Evolutionary conservation across 1,284 basidiomycete genomes (phyloP).

Genomic region (Ustilago hordei): DNA sequence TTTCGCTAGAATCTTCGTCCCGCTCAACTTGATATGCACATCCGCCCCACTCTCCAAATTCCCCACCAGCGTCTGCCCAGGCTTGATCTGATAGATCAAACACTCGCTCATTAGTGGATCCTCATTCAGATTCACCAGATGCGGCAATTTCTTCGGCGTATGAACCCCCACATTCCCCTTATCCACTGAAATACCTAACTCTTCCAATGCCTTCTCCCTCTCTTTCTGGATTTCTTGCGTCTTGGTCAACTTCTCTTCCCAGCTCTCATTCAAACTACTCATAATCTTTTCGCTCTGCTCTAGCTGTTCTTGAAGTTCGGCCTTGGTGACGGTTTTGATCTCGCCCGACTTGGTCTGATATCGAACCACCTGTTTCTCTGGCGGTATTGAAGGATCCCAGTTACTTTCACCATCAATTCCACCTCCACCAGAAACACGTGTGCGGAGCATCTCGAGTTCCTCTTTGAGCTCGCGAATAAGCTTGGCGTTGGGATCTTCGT

Average conservation of each 20-base stretch:
- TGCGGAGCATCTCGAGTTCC: slow-evolving; percentile 79
- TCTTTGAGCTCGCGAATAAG: slow-evolving; percentile 98
- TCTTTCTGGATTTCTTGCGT: slow-evolving; percentile 96
- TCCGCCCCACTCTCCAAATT: slow-evolving; percentile 36
- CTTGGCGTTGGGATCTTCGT: slow-evolving; percentile 99
- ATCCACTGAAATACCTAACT: slow-evolving; percentile 95
- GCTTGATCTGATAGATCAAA: slow-evolving; percentile 85
- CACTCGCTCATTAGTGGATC: slow-evolving; percentile 72
- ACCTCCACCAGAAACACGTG: slow-evolving; percentile 54
- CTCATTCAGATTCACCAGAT: slow-evolving; percentile 66
- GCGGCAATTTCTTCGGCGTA: slow-evolving; percentile 86
- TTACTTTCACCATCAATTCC: slow-evolving; percentile 75
- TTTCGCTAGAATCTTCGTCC: slow-evolving; percentile 88
- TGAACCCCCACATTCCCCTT: slow-evolving; percentile 93
- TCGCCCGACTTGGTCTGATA: slow-evolving; percentile 93
- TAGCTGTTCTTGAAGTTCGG: slow-evolving; percentile 95
- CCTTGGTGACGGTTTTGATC: slow-evolving; percentile 94
- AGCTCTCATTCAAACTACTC: slow-evolving; percentile 94
- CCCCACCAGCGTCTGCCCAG: slow-evolving; percentile 79
- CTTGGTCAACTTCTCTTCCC: slow-evolving; percentile 93
- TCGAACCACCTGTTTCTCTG: slow-evolving; percentile 93
- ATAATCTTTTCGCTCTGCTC: slow-evolving; percentile 96
- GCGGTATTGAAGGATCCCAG: slow-evolving; percentile 88
- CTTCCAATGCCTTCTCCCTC: slow-evolving; percentile 94
- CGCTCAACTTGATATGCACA: slow-evolving; percentile 84